These are phyloP conservation scores for Diaporthe citrichinensis DNA, from an alignment of 2,329 filamentous ascomycete species.

Conservation along the genomic window DNA sequence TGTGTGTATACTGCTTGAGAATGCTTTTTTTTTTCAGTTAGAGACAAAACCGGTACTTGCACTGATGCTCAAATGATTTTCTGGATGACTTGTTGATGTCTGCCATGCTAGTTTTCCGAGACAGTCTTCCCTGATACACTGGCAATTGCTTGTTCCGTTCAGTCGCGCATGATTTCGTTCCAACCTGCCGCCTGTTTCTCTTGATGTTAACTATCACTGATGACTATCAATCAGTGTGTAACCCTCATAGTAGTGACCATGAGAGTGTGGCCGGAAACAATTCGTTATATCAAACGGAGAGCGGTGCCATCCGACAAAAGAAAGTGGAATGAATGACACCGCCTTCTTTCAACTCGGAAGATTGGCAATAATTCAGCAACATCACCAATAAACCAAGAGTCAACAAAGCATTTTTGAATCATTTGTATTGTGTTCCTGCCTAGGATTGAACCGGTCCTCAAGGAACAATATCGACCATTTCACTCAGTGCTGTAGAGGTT, in stretches of 20 bases:
- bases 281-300: neutral
- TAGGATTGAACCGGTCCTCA: slow-evolving; percentile 27
- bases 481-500: slow-evolving; percentile 2
- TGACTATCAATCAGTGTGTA: too few relatives aligned
- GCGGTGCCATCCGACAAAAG: neutral
- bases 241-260: too few relatives aligned
- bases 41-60: neutral
- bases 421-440: slow-evolving; percentile 41
- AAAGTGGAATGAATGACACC: neutral
- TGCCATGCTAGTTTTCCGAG: neutral
- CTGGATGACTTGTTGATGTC: neutral
- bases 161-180: neutral
- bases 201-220: neutral
- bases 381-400: neutral
- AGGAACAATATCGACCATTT: slow-evolving; percentile 5
- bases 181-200: neutral
- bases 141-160: neutral
- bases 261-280: neutral
- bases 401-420: slow-evolving; percentile 21
- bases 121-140: neutral
- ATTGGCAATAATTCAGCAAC: neutral
- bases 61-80: neutral
- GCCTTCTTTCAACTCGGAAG: too few relatives aligned
- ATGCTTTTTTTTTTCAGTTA: slow-evolving; percentile 9
- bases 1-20: slow-evolving; percentile 11